Evolutionary conservation across 2,329 filamentous ascomycete genomes (phyloP).

Genomic region (Aschersonia sp.): DNA sequence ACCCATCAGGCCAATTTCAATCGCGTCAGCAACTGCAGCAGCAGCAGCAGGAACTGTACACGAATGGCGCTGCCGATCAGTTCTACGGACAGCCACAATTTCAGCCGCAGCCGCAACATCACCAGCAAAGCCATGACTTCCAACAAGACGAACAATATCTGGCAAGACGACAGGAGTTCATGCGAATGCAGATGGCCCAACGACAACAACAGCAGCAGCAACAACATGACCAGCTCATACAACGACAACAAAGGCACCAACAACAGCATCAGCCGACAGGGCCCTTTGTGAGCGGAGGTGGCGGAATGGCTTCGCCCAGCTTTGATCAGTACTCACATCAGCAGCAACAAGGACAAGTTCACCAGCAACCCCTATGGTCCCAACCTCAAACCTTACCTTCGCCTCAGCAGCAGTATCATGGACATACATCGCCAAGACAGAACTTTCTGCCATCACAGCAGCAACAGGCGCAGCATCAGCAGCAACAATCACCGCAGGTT

Average conservation of each 20-base stretch:
- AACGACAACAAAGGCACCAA: slow-evolving; percentile 11
- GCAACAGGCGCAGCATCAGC: slow-evolving; percentile 2
- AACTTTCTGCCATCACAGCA: slow-evolving; percentile 2
- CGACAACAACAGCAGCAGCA: slow-evolving; percentile 12
- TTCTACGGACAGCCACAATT: slow-evolving; percentile 9
- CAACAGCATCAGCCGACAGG: slow-evolving; percentile 6
- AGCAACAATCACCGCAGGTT: not conserved
- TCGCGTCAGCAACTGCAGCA: slow-evolving; percentile 6
- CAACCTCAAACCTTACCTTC: slow-evolving; percentile 3
- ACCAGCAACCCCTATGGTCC: slow-evolving; percentile 6
- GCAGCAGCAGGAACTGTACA: slow-evolving; percentile 7
- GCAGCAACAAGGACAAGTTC: slow-evolving; percentile 6
- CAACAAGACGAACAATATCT: slow-evolving; percentile 10
- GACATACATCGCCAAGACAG: slow-evolving; percentile 3
- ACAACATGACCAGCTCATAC: slow-evolving; percentile 3
- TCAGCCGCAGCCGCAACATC: slow-evolving; percentile 6
- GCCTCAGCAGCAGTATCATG: slow-evolving; percentile 4
- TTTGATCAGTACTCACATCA: slow-evolving; percentile 10
- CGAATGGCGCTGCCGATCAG: slow-evolving; percentile 5
- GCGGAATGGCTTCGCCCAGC: not conserved
- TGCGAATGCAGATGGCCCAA: slow-evolving; percentile 7
- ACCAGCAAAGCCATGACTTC: slow-evolving; percentile 4
- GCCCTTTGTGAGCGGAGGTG: slow-evolving; percentile 1
- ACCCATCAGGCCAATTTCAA: slow-evolving; percentile 7
- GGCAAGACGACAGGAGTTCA: slow-evolving; percentile 11